Conservation (phyloP, 139 green algal genomes). For the Chlorella sorokiniana region DNA sequence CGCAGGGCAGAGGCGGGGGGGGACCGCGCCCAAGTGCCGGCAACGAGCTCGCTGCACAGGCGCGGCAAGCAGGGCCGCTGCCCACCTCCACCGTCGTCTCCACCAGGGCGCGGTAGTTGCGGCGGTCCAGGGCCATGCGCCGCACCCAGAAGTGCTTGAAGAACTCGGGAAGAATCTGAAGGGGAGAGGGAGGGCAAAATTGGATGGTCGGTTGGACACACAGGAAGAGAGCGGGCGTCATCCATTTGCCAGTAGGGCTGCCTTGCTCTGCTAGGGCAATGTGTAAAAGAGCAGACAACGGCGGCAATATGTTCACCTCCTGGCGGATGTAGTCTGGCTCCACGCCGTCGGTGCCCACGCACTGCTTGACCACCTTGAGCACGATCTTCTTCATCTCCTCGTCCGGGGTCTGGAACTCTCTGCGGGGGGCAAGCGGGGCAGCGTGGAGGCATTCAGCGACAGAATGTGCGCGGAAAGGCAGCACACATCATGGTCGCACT, state of each 20-base stretch:
- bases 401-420: constrained; percentile 97
- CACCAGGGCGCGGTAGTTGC: constrained; percentile 92
- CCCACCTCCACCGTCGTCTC: constrained; percentile 96
- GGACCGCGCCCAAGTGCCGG: too few relatives aligned
- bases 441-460: background rate
- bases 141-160: constrained; percentile 98
- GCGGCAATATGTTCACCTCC: constrained; percentile 26
- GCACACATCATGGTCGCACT: background rate
- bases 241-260: background rate
- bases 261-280: background rate
- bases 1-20: too few relatives aligned
- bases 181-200: background rate
- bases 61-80: too few relatives aligned
- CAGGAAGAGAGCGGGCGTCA: background rate
- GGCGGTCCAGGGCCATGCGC: constrained; percentile 95
- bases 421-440: constrained; percentile 48
- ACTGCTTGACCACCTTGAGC: constrained; percentile 99
- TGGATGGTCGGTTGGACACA: background rate
- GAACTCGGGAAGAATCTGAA: constrained; percentile 95
- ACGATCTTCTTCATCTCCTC: constrained; percentile 99
- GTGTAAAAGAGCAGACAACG: background rate
- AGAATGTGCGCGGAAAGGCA: too few relatives aligned
- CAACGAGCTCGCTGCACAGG: too few relatives aligned
- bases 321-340: constrained; percentile 90
- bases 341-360: constrained; percentile 95